phyloP scores from a whole-genome alignment of 371 early-diverging fungal genomes.

The Smittium mucronatum region DNA sequence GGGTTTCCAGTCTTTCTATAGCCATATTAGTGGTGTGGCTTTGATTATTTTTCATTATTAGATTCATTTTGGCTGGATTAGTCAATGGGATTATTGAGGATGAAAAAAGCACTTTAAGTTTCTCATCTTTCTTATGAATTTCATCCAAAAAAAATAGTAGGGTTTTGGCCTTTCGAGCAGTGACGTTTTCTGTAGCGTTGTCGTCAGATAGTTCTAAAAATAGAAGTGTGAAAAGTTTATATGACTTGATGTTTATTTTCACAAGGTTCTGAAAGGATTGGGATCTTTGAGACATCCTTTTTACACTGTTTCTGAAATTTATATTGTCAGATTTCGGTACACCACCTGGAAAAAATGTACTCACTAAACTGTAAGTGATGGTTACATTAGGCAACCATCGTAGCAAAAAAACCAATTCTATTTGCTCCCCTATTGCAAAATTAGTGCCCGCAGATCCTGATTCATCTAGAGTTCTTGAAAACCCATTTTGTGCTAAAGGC shows the following conservation, averaged over 20 bases:
- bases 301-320: neutral
- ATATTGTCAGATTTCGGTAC: neutral
- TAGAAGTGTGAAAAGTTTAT: slow-evolving; percentile 25
- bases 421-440: slow-evolving; percentile 29
- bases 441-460: neutral
- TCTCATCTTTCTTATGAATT: slow-evolving; percentile 30
- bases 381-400: slow-evolving; percentile 79
- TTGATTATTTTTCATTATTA: no score
- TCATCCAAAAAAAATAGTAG: slow-evolving; percentile 21
- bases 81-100: slow-evolving; percentile 9
- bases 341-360: slow-evolving; percentile 8
- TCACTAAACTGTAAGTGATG: slow-evolving; percentile 66
- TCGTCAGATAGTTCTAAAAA: slow-evolving; percentile 17
- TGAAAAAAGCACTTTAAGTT: slow-evolving; percentile 19
- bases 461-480: slow-evolving; percentile 14
- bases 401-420: slow-evolving; percentile 47
- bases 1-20: slow-evolving; percentile 1
- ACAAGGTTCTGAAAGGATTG: slow-evolving; percentile 20
- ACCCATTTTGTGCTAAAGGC: slow-evolving; percentile 21
- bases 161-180: slow-evolving; percentile 20
- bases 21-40: neutral
- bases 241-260: slow-evolving; percentile 28
- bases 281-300: neutral
- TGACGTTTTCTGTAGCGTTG: slow-evolving; percentile 15
- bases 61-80: slow-evolving; percentile 3